Conservation (phyloP, 2,329 filamentous ascomycete genomes). For the Penicillium sp. region DNA sequence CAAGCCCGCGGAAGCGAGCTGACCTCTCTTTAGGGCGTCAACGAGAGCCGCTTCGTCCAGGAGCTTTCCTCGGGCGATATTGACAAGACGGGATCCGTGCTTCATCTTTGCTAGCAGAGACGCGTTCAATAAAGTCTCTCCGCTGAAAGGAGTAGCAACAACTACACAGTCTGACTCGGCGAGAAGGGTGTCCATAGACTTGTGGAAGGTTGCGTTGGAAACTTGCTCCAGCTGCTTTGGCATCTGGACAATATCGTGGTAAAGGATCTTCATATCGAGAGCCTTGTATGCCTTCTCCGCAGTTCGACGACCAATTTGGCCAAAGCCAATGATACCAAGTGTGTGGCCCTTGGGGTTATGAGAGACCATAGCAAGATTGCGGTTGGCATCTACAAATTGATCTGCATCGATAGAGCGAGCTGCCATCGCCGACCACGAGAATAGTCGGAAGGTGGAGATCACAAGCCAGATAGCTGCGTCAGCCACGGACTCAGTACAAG, state of each 20-base stretch:
- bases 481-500: slow-evolving; percentile 70
- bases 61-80: slow-evolving; percentile 53
- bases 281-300: slow-evolving; percentile 58
- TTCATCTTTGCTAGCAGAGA: slow-evolving; percentile 50
- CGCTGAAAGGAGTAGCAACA: slow-evolving; percentile 47
- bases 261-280: slow-evolving; percentile 66
- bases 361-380: slow-evolving; percentile 57
- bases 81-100: slow-evolving; percentile 49
- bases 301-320: slow-evolving; percentile 64
- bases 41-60: slow-evolving; percentile 52
- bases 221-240: slow-evolving; percentile 37
- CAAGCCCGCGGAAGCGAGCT: slow-evolving; percentile 49
- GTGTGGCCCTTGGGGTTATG: slow-evolving; percentile 62
- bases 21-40: slow-evolving; percentile 48
- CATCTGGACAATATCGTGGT: slow-evolving; percentile 52
- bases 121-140: slow-evolving; percentile 44
- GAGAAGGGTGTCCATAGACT: slow-evolving; percentile 46
- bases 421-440: slow-evolving; percentile 63
- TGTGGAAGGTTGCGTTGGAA: slow-evolving; percentile 43
- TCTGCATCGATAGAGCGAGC: slow-evolving; percentile 48
- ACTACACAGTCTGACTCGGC: slow-evolving; percentile 47
- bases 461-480: slow-evolving; percentile 70
- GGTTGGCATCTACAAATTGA: slow-evolving; percentile 60
- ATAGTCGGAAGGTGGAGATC: slow-evolving; percentile 66
- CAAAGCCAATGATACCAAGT: slow-evolving; percentile 68